A percentile compares a stretch with the other conserved stretches of the same genome.
Evolutionary conservation across 225 moss, liverwort and hornwort genomes (phyloP).

Genomic region (Neckera pumila): DNA sequence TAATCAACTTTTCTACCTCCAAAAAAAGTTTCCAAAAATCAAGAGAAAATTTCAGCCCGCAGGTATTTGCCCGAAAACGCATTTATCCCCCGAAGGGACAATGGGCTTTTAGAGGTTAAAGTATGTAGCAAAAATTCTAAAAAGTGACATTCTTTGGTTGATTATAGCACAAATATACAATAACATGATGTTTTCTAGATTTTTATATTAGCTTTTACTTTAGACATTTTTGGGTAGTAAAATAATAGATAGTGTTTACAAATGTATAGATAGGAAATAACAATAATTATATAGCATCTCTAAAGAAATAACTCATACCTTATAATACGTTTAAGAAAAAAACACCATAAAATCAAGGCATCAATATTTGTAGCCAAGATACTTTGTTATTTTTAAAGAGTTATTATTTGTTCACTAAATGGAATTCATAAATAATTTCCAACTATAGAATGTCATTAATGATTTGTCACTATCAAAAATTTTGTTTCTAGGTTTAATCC

Average conservation of each 20-base stretch:
- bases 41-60: no score
- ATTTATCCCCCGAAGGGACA: no score
- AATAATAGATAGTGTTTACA: not conserved
- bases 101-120: no score
- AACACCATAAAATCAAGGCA: rapidly evolving
- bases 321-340: not conserved
- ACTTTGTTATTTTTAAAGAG: no score
- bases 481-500: no score
- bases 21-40: no score
- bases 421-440: not conserved
- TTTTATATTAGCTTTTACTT: not conserved
- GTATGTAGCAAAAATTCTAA: not conserved
- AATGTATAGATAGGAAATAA: not conserved
- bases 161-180: not conserved
- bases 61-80: no score
- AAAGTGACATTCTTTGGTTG: not conserved
- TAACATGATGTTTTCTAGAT: not conserved
- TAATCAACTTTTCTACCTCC: no score
- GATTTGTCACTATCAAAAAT: no score
- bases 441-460: no score
- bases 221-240: not conserved
- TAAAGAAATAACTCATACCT: not conserved
- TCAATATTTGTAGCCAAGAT: not conserved
- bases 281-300: not conserved
- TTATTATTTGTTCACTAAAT: not conserved